Evolutionary conservation across 2,329 filamentous ascomycete genomes (phyloP).

Genomic region (Exophiala sp.): DNA sequence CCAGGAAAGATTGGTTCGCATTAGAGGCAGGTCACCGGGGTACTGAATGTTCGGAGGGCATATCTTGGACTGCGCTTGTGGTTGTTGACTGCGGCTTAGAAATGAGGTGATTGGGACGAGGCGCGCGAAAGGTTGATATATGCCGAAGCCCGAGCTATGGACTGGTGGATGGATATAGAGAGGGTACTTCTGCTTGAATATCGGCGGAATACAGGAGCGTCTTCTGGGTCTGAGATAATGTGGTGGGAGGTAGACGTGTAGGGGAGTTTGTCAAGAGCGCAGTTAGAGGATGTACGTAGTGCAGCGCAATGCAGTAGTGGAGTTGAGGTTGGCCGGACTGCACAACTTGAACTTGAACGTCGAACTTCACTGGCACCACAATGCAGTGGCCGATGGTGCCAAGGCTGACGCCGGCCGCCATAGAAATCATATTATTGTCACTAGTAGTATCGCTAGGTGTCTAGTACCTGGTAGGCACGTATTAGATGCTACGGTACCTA

Average conservation of each 20-base stretch:
- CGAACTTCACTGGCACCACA: no score
- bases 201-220: neutral
- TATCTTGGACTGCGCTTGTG: constrained; percentile 7
- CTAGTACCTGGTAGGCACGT: no score
- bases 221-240: neutral
- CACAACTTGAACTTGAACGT: no score
- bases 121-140: neutral
- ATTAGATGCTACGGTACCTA: no score
- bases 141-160: neutral
- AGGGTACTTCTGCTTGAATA: neutral
- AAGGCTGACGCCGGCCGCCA: no score
- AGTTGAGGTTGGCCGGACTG: neutral
- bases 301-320: neutral
- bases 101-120: neutral
- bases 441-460: no score
- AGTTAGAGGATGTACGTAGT: neutral
- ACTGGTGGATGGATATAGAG: neutral
- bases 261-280: neutral
- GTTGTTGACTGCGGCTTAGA: neutral
- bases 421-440: no score
- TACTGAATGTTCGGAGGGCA: constrained; percentile 10
- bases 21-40: constrained; percentile 16
- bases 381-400: no score
- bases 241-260: constrained; percentile 1
- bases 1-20: constrained; percentile 10